A percentile compares a stretch with the other conserved stretches of the same genome.
phyloP scores from a whole-genome alignment of 805 yeast species.

The Monosporozyma yasuniensis region DNA sequence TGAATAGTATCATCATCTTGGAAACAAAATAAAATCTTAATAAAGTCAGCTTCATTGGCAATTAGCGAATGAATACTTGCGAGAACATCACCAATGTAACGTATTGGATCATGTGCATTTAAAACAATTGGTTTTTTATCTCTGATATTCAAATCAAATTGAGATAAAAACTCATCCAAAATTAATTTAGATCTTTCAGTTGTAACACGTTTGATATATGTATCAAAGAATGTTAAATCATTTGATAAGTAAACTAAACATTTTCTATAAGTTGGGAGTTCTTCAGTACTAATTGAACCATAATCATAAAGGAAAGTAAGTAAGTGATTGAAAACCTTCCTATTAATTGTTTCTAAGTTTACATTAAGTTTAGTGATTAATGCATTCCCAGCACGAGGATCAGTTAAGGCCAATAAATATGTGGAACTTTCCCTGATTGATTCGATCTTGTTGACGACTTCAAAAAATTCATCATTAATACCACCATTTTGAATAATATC shows the following conservation, averaged over 20 bases:
- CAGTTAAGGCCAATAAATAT: slow-evolving; percentile 58
- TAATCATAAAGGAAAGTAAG: slow-evolving; percentile 27
- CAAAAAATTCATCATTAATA: slow-evolving; percentile 47
- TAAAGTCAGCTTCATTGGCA: slow-evolving; percentile 77
- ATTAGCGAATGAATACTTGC: slow-evolving; percentile 82
- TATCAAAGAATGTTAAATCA: slow-evolving; percentile 45
- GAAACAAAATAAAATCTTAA: slow-evolving; percentile 51
- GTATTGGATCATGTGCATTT: slow-evolving; percentile 68
- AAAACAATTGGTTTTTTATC: slow-evolving; percentile 43
- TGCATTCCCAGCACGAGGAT: slow-evolving; percentile 54
- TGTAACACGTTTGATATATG: slow-evolving; percentile 53
- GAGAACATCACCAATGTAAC: slow-evolving; percentile 78
- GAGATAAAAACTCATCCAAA: slow-evolving; percentile 57
- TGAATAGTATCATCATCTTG: slow-evolving; percentile 9
- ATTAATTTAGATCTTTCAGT: slow-evolving; percentile 59
- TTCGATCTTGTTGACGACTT: slow-evolving; percentile 51
- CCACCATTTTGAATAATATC: slow-evolving; percentile 40
- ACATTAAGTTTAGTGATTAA: slow-evolving; percentile 52
- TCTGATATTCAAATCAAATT: slow-evolving; percentile 31
- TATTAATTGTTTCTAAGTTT: slow-evolving; percentile 45
- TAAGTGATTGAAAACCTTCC: slow-evolving; percentile 41
- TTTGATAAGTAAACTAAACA: slow-evolving; percentile 30
- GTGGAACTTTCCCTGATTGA: slow-evolving; percentile 59
- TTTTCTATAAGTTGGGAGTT: slow-evolving; percentile 24
- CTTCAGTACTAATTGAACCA: slow-evolving; percentile 14